Conservation (phyloP, 176 grass and related monocot species). For the Avena sativa region DNA sequence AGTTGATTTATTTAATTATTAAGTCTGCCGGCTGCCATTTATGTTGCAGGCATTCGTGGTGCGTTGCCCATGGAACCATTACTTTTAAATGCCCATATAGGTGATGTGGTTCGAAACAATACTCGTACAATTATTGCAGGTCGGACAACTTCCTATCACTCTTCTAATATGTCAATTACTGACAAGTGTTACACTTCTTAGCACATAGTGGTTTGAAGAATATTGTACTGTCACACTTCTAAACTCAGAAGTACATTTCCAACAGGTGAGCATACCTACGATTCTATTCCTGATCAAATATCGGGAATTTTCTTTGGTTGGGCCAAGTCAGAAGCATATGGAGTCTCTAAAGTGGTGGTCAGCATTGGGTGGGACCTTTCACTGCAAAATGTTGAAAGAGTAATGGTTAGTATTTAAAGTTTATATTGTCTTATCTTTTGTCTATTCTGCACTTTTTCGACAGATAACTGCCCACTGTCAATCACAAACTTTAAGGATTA, state of each 20-base stretch:
- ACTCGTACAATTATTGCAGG: conserved; percentile 58
- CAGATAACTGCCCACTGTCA: not conserved
- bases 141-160: conserved; percentile 9
- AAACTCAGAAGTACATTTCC: conserved; percentile 18
- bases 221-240: conserved; percentile 7
- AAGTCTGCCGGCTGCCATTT: conserved; percentile 32
- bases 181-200: conserved; percentile 20
- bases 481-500: conserved; percentile 3
- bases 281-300: conserved; percentile 76
- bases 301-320: conserved; percentile 83
- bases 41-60: conserved; percentile 63
- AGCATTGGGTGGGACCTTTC: conserved; percentile 80
- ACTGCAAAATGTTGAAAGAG: conserved; percentile 47
- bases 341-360: conserved; percentile 59
- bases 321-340: conserved; percentile 60
- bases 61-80: conserved; percentile 74
- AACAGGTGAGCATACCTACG: conserved; percentile 62
- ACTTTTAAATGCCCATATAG: conserved; percentile 41
- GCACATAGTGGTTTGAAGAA: not conserved
- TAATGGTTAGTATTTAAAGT: conserved; percentile 52
- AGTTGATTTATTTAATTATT: conserved; percentile 7
- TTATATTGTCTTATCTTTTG: conserved; percentile 19
- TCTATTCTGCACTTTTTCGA: not conserved
- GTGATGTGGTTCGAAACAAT: conserved; percentile 42
- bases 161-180: conserved; percentile 2